Evolutionary conservation across 345 rosid genomes (phyloP).

Genomic region (Bruguiera parviflora): DNA sequence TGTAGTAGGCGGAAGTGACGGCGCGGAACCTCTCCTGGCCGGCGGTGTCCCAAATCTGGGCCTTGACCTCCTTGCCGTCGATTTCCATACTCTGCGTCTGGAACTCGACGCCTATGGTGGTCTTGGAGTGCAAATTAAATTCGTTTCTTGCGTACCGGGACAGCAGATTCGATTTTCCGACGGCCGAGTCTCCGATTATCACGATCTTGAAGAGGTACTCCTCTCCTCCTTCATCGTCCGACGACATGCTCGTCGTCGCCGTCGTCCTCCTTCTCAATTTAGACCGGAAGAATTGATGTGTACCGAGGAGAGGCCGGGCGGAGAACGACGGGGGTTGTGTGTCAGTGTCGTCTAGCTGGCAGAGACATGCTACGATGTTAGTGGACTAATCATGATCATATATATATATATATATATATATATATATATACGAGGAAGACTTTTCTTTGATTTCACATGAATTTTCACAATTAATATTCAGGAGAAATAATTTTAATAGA

Average conservation of each 20-base stretch:
- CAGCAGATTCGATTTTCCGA: conserved; percentile 57
- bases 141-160: conserved; percentile 52
- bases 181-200: conserved; percentile 60
- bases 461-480: no score
- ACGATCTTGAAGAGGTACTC: conserved; percentile 66
- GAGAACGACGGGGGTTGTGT: background rate
- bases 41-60: conserved; percentile 44
- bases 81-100: conserved; percentile 47
- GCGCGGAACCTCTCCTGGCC: conserved; percentile 38
- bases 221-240: conserved; percentile 53
- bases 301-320: background rate
- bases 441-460: background rate
- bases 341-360: conserved; percentile 29
- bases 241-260: conserved; percentile 14
- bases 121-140: conserved; percentile 53
- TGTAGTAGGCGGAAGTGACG: conserved; percentile 32
- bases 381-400: conserved; percentile 20
- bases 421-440: no score
- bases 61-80: conserved; percentile 37
- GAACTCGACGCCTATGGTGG: conserved; percentile 63
- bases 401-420: no score
- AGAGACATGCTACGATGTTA: conserved; percentile 44
- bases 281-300: conserved; percentile 7
- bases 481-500: no score
- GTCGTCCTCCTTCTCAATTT: background rate